A percentile compares a stretch with the other conserved stretches of the same genome.
Conservation (phyloP, 345 rosid species). For the Microcos paniculata region DNA sequence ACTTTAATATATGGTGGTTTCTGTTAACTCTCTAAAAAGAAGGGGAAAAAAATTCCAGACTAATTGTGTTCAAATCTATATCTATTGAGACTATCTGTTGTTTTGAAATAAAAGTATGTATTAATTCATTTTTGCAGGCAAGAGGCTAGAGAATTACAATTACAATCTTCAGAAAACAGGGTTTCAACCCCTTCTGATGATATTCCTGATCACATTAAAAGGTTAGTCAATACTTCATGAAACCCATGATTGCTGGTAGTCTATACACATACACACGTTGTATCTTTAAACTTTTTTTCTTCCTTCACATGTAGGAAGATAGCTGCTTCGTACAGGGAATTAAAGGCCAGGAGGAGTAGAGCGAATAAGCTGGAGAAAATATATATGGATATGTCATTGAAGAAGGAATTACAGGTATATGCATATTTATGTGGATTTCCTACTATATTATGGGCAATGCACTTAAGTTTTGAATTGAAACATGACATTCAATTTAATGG, state of each 20-base stretch:
- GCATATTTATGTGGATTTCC: background rate
- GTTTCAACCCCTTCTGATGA: slow-evolving; percentile 19
- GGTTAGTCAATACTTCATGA: slow-evolving; percentile 34
- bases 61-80: background rate
- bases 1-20: background rate
- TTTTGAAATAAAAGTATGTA: slow-evolving; percentile 6
- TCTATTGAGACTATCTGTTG: background rate
- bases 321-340: slow-evolving; percentile 65
- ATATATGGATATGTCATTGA: slow-evolving; percentile 69
- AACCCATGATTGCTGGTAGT: background rate
- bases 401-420: slow-evolving; percentile 79
- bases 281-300: background rate
- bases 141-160: slow-evolving; percentile 65
- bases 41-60: background rate
- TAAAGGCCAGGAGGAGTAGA: slow-evolving; percentile 70
- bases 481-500: slow-evolving; percentile 5
- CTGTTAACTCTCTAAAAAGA: background rate
- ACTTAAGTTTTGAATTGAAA: background rate
- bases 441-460: background rate
- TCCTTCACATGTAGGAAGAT: slow-evolving; percentile 39
- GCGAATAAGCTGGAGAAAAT: slow-evolving; percentile 65
- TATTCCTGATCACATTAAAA: slow-evolving; percentile 58
- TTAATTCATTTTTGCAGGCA: slow-evolving; percentile 40
- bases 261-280: background rate
- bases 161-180: slow-evolving; percentile 28